Conservation (phyloP, 805 yeast species). For the Kazachstania kunashirensis region DNA sequence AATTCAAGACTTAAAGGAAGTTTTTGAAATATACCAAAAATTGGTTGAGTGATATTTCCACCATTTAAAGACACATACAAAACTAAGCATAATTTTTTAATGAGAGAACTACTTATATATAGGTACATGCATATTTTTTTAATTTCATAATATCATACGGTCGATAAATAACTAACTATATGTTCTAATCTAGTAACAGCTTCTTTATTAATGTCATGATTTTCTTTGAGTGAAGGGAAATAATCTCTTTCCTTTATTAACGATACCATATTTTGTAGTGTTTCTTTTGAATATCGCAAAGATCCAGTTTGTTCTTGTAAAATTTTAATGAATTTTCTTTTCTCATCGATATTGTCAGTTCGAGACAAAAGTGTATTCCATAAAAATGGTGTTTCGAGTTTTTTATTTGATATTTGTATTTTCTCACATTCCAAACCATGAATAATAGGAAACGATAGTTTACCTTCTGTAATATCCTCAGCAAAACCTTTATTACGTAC, state of each 20-base stretch:
- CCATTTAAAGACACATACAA: background rate
- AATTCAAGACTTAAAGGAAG: conserved; percentile 19
- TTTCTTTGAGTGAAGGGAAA: conserved; percentile 9
- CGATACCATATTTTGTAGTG: conserved; percentile 13
- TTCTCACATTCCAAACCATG: conserved; percentile 40
- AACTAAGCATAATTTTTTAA: background rate
- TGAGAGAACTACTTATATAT: background rate
- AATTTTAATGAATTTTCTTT: conserved; percentile 41
- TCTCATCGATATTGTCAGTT: conserved; percentile 41
- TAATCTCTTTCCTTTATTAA: conserved; percentile 16
- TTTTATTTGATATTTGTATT: conserved; percentile 8
- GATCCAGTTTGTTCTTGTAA: conserved; percentile 32
- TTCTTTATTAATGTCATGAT: conserved; percentile 1
- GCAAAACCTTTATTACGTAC: conserved; percentile 65
- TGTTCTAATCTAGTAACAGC: conserved; percentile 3
- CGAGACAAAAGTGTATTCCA: conserved; percentile 42
- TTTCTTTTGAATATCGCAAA: conserved; percentile 17
- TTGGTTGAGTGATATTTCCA: conserved; percentile 1
- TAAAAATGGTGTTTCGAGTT: conserved; percentile 29
- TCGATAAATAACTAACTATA: conserved; percentile 7
- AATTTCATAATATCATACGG: conserved; percentile 1
- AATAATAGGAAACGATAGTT: conserved; percentile 76
- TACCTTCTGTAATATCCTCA: conserved; percentile 86
- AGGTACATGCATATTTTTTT: background rate
- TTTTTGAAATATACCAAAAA: conserved; percentile 26